Conservation (phyloP, 202 grass and related monocot genomes). For the Zizania palustris region DNA sequence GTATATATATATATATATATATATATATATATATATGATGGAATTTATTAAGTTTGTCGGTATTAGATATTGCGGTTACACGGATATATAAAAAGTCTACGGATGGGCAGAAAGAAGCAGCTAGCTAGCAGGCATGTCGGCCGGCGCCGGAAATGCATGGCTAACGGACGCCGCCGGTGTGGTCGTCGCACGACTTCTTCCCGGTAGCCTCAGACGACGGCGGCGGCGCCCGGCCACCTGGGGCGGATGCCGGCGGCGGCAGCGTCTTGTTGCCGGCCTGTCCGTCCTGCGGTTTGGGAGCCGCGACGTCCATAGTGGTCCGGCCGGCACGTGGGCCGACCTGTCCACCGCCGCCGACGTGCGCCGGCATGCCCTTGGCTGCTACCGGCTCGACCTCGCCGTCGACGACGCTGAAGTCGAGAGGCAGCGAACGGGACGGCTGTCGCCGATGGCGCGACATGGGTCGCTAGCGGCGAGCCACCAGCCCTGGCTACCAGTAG, state of each 20-base stretch:
- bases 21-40: no score
- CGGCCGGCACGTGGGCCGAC: neutral
- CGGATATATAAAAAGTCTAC: neutral
- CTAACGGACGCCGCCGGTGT: neutral
- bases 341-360: neutral
- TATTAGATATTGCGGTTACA: neutral
- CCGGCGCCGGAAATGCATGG: neutral
- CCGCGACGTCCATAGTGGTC: neutral
- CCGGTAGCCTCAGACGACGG: neutral
- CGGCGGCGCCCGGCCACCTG: neutral
- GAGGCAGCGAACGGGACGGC: conserved; percentile 51
- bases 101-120: neutral
- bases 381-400: neutral
- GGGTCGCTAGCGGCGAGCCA: neutral
- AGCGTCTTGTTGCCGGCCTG: conserved; percentile 19
- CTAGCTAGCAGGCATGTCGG: no score
- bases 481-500: no score
- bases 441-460: conserved; percentile 65
- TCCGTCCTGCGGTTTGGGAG: conserved; percentile 18
- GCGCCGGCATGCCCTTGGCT: conserved; percentile 6
- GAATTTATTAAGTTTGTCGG: neutral
- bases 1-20: no score
- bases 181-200: conserved; percentile 16
- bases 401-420: conserved; percentile 41
- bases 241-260: neutral